Conservation (phyloP, 169 alveolate genomes). For the Babesia caballi region DNA sequence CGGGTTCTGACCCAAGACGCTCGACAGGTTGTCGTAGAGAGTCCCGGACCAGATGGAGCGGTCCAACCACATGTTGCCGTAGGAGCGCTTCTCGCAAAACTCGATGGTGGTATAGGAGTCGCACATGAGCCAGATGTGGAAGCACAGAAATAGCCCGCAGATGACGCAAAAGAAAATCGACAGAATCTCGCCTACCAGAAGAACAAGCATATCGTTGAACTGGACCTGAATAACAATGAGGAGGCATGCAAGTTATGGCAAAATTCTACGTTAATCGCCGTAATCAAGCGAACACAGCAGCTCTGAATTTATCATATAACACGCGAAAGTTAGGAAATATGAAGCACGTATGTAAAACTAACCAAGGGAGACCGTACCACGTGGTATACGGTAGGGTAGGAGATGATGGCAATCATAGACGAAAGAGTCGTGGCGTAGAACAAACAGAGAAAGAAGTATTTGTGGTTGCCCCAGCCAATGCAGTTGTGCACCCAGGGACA, state of each 20-base stretch:
- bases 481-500: slow-evolving; percentile 89
- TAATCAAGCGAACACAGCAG: too few species aligned
- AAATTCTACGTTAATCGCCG: too few species aligned
- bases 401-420: slow-evolving; percentile 68
- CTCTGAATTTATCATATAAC: too few species aligned
- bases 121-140: slow-evolving; percentile 77
- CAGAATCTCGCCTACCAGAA: slow-evolving; percentile 79
- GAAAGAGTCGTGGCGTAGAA: slow-evolving; percentile 74
- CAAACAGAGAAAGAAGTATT: slow-evolving; percentile 78
- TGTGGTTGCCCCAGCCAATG: slow-evolving; percentile 86
- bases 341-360: neutral
- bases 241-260: too few species aligned
- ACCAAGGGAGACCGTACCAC: slow-evolving; percentile 13
- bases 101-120: slow-evolving; percentile 84
- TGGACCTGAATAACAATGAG: slow-evolving; percentile 61
- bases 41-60: slow-evolving; percentile 68
- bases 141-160: slow-evolving; percentile 72
- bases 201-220: slow-evolving; percentile 72
- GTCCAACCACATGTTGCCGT: slow-evolving; percentile 23
- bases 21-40: slow-evolving; percentile 44
- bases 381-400: slow-evolving; percentile 65
- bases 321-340: too few species aligned
- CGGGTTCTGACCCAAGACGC: slow-evolving; percentile 69
- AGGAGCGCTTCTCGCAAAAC: slow-evolving; percentile 81
- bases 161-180: slow-evolving; percentile 70